A percentile compares a stretch with the other conserved stretches of the same genome.
phyloP scores from a whole-genome alignment of 805 yeast species.

The Scheffersomyces spartinae region DNA sequence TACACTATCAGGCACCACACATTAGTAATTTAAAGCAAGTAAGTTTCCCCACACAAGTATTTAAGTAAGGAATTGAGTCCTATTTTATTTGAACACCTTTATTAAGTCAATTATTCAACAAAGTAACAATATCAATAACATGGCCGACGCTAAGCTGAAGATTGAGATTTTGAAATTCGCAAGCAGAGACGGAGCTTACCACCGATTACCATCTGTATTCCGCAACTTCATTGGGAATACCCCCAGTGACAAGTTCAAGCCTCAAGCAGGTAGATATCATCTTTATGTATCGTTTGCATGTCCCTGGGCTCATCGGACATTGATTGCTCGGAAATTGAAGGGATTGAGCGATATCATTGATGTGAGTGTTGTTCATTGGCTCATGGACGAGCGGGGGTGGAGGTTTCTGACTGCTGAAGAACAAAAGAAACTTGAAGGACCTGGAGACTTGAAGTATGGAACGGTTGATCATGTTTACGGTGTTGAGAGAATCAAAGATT shows the following conservation, averaged over 20 bases:
- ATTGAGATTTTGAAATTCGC: slow-evolving; percentile 39
- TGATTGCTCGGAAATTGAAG: slow-evolving; percentile 62
- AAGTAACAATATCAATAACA: too few species aligned
- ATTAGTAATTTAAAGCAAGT: too few species aligned
- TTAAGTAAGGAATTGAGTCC: too few species aligned
- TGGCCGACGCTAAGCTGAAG: slow-evolving; percentile 11
- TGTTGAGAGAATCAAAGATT: slow-evolving; percentile 47
- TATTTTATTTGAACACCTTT: too few species aligned
- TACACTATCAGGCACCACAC: too few species aligned
- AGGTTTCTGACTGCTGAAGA: slow-evolving; percentile 49
- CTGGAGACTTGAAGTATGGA: slow-evolving; percentile 37
- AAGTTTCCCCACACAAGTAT: too few species aligned
- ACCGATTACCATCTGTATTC: slow-evolving; percentile 45
- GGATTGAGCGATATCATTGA: slow-evolving; percentile 46
- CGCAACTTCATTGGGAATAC: slow-evolving; percentile 49
- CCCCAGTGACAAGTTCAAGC: slow-evolving; percentile 51
- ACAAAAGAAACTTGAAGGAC: slow-evolving; percentile 31
- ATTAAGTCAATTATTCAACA: too few species aligned
- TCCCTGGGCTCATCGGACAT: slow-evolving; percentile 92
- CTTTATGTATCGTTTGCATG: slow-evolving; percentile 82
- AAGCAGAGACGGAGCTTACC: slow-evolving; percentile 41
- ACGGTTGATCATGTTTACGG: slow-evolving; percentile 40
- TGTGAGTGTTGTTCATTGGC: slow-evolving; percentile 82
- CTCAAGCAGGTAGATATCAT: slow-evolving; percentile 77
- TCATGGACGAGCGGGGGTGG: slow-evolving; percentile 85